Base-by-base conservation (phyloP, 192 early-diverging fungal genomes). In the Phycomyces blakesleeanus region DNA sequence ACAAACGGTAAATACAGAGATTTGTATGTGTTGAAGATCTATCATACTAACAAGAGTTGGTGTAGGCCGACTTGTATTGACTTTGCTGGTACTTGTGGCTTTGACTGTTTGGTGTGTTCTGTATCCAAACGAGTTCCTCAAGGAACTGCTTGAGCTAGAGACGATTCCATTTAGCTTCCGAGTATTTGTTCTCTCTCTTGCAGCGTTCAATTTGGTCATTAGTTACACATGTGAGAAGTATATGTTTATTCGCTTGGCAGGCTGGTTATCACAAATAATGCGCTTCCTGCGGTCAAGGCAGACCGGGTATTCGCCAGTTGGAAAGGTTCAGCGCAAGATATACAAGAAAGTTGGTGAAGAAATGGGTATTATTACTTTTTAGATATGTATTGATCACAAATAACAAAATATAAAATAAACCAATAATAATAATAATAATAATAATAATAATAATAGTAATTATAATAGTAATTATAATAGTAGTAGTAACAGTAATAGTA, bases 1-100 rank as follows among this genome's bases (percentile, higher is more conserved):
- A 89, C 86, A 41, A 99, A 99, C 69, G 78, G 91, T 93, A 80
- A 79, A 77, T 44, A 10, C 5, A n/a, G 7, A 21, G n/a, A 41
- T 40, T 29, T 7, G 8, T 15, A 20, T 0, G 5, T 29, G 5
- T 56, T 5, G n/a, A n/a, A n/a, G n/a, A n/a, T n/a, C n/a, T n/a
- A n/a, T n/a, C n/a, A n/a, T n/a, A n/a, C n/a, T n/a, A n/a, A n/a
- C n/a, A n/a, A n/a, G n/a, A n/a, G n/a, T n/a, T n/a, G n/a, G n/a
- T 52, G 25, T 62, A 77, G 80, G 79, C 15, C 85, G 91, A 21
- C 88, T 94, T 49, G 65, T 89, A 0, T 72, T 91, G 24, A 91
- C 91, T 0, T 64, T 82, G 9, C 55, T 71, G 10, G 38, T 84
- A 1, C 74, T 92, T 12, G 56, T 89, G 2, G 27, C 76, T 9